Evolutionary conservation across 441 rosid species (phyloP).

Genomic region (Croton setiger): DNA sequence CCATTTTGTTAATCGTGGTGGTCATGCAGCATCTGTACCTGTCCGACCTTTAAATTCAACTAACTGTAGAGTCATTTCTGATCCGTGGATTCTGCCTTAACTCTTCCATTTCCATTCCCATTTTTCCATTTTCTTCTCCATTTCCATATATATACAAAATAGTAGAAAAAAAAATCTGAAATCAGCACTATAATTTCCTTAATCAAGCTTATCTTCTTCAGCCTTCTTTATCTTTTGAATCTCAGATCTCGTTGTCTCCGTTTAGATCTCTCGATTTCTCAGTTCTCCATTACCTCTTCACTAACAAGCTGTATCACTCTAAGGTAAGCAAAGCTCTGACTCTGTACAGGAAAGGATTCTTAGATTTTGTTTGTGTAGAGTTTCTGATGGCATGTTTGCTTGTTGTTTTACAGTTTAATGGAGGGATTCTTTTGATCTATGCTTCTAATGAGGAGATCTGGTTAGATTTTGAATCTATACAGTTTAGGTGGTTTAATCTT

Average conservation of each 20-base stretch:
- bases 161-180: background rate
- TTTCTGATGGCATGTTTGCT: constrained; percentile 13
- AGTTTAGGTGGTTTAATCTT: constrained; percentile 16
- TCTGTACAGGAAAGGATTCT: background rate
- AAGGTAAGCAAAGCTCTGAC: constrained; percentile 1
- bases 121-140: background rate
- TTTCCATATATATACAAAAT: background rate
- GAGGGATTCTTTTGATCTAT: constrained; percentile 12
- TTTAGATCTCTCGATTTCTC: background rate
- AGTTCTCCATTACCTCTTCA: background rate
- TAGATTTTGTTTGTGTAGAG: background rate
- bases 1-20: background rate
- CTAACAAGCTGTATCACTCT: background rate
- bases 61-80: constrained; percentile 36
- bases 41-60: constrained; percentile 28
- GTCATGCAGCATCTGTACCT: background rate
- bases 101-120: background rate
- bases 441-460: constrained; percentile 23
- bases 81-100: constrained; percentile 41
- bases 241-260: background rate
- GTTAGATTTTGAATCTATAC: constrained; percentile 22
- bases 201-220: background rate
- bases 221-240: background rate
- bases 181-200: background rate
- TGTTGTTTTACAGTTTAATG: constrained; percentile 23